Evolutionary conservation across 257 asterid species (phyloP).

Genomic region (Fraxinus cuspidata): DNA sequence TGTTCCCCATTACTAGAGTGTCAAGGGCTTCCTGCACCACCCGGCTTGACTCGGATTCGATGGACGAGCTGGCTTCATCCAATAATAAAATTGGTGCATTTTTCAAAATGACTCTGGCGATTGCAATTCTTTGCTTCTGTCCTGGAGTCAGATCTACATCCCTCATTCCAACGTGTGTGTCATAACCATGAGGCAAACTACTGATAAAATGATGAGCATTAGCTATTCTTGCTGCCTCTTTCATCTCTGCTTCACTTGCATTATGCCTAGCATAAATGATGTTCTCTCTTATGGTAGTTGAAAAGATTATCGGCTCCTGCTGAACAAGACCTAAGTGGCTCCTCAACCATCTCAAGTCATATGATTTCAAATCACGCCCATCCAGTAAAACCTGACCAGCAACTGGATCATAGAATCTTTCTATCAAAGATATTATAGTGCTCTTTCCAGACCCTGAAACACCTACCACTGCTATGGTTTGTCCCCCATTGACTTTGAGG

Average conservation of each 20-base stretch:
- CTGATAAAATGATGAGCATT: slow-evolving; percentile 99
- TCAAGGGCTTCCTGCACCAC: slow-evolving; percentile 98
- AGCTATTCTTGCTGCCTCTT: slow-evolving; percentile 99
- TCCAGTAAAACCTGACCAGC: slow-evolving; percentile 91
- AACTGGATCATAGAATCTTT: slow-evolving; percentile 90
- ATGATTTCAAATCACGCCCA: slow-evolving; percentile 86
- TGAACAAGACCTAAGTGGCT: slow-evolving; percentile 95
- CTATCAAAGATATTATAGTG: slow-evolving; percentile 88
- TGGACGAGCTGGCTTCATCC: slow-evolving; percentile 98
- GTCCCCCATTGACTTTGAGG: slow-evolving; percentile 95
- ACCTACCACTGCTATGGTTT: slow-evolving; percentile 95
- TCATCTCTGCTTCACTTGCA: slow-evolving; percentile 99
- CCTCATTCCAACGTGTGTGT: slow-evolving; percentile 99
- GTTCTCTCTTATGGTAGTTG: slow-evolving; percentile 91
- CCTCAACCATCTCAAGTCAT: slow-evolving; percentile 97
- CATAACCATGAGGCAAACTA: slow-evolving; percentile 99
- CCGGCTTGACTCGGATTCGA: slow-evolving; percentile 94
- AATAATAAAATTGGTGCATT: slow-evolving; percentile 90
- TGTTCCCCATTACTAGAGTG: slow-evolving; percentile 95
- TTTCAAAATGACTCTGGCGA: slow-evolving; percentile 86
- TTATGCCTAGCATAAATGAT: slow-evolving; percentile 97
- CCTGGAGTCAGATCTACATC: slow-evolving; percentile 99
- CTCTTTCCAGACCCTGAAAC: slow-evolving; percentile 99
- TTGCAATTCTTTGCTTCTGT: slow-evolving; percentile 94
- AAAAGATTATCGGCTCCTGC: slow-evolving; percentile 97